Evolutionary conservation across 2,329 filamentous ascomycete species (phyloP), one percentile per base, ranked within the genome.

Genomic region (Aureobasidium sp.): DNA sequence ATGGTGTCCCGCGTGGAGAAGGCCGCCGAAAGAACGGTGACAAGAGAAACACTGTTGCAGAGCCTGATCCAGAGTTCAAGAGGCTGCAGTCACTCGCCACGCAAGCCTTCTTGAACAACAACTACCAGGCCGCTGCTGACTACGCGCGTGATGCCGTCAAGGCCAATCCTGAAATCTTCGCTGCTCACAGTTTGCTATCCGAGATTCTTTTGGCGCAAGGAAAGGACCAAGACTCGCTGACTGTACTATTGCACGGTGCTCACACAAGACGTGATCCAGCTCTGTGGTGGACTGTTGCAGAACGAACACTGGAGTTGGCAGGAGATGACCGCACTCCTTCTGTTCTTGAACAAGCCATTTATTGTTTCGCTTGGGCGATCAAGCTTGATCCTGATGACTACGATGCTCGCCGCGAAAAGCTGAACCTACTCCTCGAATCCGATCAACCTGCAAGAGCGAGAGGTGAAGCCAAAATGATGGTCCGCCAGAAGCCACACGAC

Each of bases 61-160:
- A 89, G 70, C 87, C 86, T 17, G 83, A 86, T 48, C 84, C 81
- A 44, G 86, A 91, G 67, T 89, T 91, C 71, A 90, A 87, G 68
- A 78, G 82, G 44, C 78, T 86, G 45, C 79, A 91, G 53, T 81
- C 82, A 50, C 79, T 82, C 68, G 89, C 89, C 3, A 89, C 85
- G 63, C 80, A 86, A 63, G 83, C 85, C 5, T 91, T 86, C 69
- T 78, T 90, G 63, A 77, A 81, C 11, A 78, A 81, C 29, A 79
- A 86, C 22, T 85, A 86, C 65, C 79, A 83, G 5, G 76, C 79
- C 44, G 86, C 88, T 5, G 75, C 85, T 39, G 79, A 81, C 76
- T 58, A 73, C 70, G 67, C 80, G 73, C 54, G 76, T 71, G 57
- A 77, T 63, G 82, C 82, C 9, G 78, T 85, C 35, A 74, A 78